These are phyloP conservation scores for Plectosphaerella cucumerina DNA, from an alignment of 2,329 filamentous ascomycete genomes.

Conservation along the genomic window DNA sequence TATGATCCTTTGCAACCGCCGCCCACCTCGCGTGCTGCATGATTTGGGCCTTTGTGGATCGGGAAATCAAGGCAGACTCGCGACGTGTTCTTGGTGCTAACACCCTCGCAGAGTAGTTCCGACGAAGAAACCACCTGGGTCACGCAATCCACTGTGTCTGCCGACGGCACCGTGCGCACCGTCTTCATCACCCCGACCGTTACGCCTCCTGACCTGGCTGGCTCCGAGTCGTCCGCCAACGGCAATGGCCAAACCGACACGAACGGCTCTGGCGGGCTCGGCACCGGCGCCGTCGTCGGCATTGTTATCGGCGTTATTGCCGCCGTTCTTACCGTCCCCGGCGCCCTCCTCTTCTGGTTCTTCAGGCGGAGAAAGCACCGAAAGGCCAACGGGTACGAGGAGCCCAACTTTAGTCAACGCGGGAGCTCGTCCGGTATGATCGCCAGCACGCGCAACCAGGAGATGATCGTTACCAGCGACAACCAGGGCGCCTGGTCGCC, in stretches of 20 bases:
- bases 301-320: conserved; percentile 31
- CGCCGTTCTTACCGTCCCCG: conserved; percentile 33
- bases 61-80: too few relatives aligned
- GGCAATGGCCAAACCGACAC: not conserved
- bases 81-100: not conserved
- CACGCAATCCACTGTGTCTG: conserved; percentile 45
- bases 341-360: conserved; percentile 35
- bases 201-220: conserved; percentile 16
- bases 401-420: conserved; percentile 35
- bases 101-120: not conserved
- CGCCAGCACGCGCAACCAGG: conserved; percentile 35
- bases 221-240: conserved; percentile 3
- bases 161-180: conserved; percentile 48
- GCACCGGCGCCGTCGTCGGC: conserved; percentile 45
- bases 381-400: conserved; percentile 35
- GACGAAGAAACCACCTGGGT: not conserved
- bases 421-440: conserved; percentile 48
- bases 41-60: not conserved
- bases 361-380: conserved; percentile 40
- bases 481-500: conserved; percentile 14
- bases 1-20: not conserved
- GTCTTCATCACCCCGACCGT: conserved; percentile 47
- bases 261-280: conserved; percentile 23
- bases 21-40: not conserved
- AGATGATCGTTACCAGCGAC: conserved; percentile 31